Conservation (phyloP, 164 flowering plant species). For the Houttuynia cordata region DNA sequence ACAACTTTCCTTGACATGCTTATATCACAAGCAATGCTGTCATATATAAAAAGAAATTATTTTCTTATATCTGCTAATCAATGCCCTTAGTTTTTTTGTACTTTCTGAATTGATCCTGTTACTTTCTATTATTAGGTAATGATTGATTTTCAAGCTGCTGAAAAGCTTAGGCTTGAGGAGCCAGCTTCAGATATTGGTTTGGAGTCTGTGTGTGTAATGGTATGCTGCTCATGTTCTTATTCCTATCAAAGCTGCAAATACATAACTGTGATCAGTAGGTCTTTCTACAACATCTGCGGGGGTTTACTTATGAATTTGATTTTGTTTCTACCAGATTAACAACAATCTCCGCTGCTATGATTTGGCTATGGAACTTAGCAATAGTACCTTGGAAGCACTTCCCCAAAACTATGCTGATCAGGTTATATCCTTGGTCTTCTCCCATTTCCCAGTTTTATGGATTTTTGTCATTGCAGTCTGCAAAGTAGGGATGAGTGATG, state of each 20-base stretch:
- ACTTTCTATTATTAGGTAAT: constrained; percentile 42
- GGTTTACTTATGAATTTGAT: neutral
- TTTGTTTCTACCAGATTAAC: constrained; percentile 48
- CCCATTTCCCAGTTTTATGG: neutral
- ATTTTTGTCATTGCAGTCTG: neutral
- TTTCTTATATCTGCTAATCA: neutral
- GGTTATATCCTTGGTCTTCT: constrained; percentile 25
- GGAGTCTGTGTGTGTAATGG: constrained; percentile 95
- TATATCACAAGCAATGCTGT: neutral
- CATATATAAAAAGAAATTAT: neutral
- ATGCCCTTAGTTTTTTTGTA: neutral
- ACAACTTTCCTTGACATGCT: neutral
- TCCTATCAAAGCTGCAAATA: neutral
- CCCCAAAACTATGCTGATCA: constrained; percentile 87
- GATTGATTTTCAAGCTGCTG: constrained; percentile 98
- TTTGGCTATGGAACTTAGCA: constrained; percentile 92
- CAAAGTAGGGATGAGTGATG: no score
- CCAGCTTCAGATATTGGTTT: constrained; percentile 95
- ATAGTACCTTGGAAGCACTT: constrained; percentile 83
- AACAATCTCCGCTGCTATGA: constrained; percentile 96
- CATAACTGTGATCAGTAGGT: neutral
- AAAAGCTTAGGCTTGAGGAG: constrained; percentile 78
- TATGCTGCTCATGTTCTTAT: constrained; percentile 18
- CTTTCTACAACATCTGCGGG: neutral
- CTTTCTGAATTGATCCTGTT: neutral